phyloP scores from a whole-genome alignment of 2,329 filamentous ascomycete genomes.

The Exophiala viscosa region DNA sequence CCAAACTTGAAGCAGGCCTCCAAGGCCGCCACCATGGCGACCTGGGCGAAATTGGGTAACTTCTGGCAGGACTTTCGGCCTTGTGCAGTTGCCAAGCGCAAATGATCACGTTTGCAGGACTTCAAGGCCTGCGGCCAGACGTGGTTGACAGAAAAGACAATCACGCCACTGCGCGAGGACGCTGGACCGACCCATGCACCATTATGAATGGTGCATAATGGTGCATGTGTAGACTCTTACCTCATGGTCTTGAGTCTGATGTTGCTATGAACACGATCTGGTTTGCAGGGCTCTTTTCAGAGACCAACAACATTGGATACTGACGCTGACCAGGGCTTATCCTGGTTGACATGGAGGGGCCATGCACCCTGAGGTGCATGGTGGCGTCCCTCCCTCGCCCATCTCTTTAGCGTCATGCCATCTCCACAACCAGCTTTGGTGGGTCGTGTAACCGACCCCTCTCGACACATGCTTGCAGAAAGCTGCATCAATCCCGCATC shows the following conservation, averaged over 20 bases:
- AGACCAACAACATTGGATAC: conserved; percentile 2
- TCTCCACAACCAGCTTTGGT: not conserved
- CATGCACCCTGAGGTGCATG: conserved; percentile 5
- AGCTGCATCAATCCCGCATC: not conserved
- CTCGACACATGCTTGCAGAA: too few relatives aligned
- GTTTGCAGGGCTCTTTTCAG: not conserved
- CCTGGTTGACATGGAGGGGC: conserved; percentile 7
- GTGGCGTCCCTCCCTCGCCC: conserved; percentile 2
- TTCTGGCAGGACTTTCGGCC: not conserved
- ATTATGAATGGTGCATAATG: too few relatives aligned
- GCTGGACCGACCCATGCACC: too few relatives aligned
- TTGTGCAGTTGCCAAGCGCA: too few relatives aligned
- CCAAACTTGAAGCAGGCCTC: not conserved
- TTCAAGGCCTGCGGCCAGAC: too few relatives aligned
- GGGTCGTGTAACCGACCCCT: not conserved
- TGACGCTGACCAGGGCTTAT: conserved; percentile 1
- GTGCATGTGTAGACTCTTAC: too few relatives aligned
- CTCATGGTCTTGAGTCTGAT: too few relatives aligned
- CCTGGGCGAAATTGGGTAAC: conserved; percentile 2
- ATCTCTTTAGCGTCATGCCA: not conserved
- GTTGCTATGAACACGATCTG: not conserved
- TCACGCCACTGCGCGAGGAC: too few relatives aligned
- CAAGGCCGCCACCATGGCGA: conserved; percentile 3
- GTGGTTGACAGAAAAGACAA: too few relatives aligned
- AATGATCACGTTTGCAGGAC: not conserved